Conservation (phyloP, 768 basidiomycete species). For the Neoboletus subvelutipes region DNA sequence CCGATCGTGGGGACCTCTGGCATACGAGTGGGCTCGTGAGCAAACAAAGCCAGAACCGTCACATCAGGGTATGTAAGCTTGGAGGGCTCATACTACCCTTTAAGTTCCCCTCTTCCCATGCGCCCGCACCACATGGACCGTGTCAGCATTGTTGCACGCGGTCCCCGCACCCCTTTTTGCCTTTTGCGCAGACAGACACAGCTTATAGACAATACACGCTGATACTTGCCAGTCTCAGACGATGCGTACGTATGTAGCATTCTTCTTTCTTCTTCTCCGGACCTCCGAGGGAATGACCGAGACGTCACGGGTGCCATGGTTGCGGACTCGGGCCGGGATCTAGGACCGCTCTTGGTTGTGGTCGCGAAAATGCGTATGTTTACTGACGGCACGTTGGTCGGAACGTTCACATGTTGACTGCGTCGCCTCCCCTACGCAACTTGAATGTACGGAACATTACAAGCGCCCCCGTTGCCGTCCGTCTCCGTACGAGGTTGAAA, state of each 20-base stretch:
- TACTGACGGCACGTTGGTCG: background rate
- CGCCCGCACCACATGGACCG: constrained; percentile 12
- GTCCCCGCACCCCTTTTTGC: background rate
- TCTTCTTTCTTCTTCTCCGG: constrained; percentile 13
- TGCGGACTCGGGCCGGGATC: constrained; percentile 1
- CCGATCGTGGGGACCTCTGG: constrained; percentile 1
- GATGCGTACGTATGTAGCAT: constrained; percentile 8
- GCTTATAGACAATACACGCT: constrained; percentile 6
- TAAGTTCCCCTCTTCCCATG: constrained; percentile 14
- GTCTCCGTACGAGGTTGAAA: background rate
- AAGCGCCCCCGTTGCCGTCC: background rate
- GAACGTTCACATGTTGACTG: constrained; percentile 1
- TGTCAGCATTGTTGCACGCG: constrained; percentile 11
- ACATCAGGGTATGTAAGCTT: constrained; percentile 3
- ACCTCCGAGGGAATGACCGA: constrained; percentile 22
- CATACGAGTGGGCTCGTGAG: constrained; percentile 4
- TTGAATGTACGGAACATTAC: constrained; percentile 1
- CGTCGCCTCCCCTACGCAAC: background rate
- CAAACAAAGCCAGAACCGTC: background rate
- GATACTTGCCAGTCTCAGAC: background rate
- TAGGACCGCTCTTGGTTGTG: background rate
- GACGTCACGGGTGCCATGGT: background rate
- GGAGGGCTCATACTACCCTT: background rate
- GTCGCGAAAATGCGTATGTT: background rate
- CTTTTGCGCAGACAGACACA: constrained; percentile 1